Conservation (phyloP, 2,329 filamentous ascomycete species). For the Dactylellina leptospora region DNA sequence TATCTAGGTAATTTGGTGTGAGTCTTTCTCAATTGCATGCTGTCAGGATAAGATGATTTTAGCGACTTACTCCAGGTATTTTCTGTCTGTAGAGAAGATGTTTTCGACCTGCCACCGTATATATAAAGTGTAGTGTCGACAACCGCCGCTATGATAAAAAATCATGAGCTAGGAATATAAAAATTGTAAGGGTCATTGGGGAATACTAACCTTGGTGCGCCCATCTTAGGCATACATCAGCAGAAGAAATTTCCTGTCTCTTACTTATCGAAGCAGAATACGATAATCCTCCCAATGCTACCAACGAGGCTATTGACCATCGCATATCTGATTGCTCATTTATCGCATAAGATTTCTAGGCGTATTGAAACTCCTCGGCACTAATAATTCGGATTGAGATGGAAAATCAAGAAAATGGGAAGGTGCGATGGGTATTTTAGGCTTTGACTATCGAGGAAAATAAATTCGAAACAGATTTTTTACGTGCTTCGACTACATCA, state of each 20-base stretch:
- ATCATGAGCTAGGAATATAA: conserved; percentile 25
- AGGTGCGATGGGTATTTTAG: not conserved
- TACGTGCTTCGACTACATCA: conserved; percentile 2
- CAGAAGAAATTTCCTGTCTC: conserved; percentile 49
- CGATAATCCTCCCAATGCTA: conserved; percentile 10
- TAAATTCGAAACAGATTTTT: not conserved
- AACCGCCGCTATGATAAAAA: conserved; percentile 65
- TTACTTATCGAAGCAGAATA: conserved; percentile 15
- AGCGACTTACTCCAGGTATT: conserved; percentile 74
- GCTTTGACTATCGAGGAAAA: not conserved
- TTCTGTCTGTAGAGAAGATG: conserved; percentile 66
- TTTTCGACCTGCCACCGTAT: conserved; percentile 75
- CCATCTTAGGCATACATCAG: conserved; percentile 53
- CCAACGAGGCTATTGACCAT: conserved; percentile 19
- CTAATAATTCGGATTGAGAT: not conserved
- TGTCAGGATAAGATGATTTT: not conserved
- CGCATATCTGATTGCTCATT: conserved; percentile 8
- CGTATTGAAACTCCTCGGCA: not conserved
- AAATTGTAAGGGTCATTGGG: not conserved
- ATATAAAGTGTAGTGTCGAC: conserved; percentile 80
- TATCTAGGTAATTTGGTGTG: conserved; percentile 63
- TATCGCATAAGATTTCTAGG: conserved; percentile 2
- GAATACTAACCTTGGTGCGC: conserved; percentile 41
- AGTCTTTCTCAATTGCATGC: not conserved
- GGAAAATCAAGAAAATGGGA: not conserved